Evolutionary conservation across 495 filamentous ascomycete genomes (phyloP).

Genomic region (Aspergillus taichungensis): DNA sequence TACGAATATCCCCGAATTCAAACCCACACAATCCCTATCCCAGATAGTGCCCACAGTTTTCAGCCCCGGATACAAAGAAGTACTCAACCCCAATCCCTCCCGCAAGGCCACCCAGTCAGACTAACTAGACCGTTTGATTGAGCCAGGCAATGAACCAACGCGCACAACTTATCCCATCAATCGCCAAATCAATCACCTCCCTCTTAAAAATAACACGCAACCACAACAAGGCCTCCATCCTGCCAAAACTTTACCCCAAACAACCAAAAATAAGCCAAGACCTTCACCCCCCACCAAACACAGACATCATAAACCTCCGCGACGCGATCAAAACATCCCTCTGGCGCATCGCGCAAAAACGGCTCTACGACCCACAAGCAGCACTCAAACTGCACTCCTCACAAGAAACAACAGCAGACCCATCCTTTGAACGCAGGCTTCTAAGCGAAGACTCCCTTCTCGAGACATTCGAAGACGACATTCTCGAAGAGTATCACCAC

Average conservation of each 20-base stretch:
- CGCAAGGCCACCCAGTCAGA: background rate
- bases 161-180: conserved; percentile 22
- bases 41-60: conserved; percentile 28
- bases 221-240: conserved; percentile 1
- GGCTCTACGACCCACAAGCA: conserved; percentile 9
- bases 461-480: background rate
- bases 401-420: background rate
- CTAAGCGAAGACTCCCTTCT: background rate
- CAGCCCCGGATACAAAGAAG: conserved; percentile 27
- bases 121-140: conserved; percentile 1
- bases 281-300: background rate
- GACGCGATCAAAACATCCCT: conserved; percentile 15
- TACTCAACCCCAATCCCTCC: conserved; percentile 6
- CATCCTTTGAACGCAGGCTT: background rate
- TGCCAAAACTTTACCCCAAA: too few species aligned
- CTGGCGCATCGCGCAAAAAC: conserved; percentile 22
- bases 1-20: too few species aligned
- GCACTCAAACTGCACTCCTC: background rate
- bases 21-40: conserved; percentile 10
- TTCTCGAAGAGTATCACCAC: background rate
- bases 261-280: background rate
- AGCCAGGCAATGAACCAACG: conserved; percentile 37
- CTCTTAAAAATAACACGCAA: conserved; percentile 18
- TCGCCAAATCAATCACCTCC: conserved; percentile 26
- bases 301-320: background rate